phyloP scores from a whole-genome alignment of 225 moss, liverwort and hornwort species.

The Polytrichum formosum region DNA sequence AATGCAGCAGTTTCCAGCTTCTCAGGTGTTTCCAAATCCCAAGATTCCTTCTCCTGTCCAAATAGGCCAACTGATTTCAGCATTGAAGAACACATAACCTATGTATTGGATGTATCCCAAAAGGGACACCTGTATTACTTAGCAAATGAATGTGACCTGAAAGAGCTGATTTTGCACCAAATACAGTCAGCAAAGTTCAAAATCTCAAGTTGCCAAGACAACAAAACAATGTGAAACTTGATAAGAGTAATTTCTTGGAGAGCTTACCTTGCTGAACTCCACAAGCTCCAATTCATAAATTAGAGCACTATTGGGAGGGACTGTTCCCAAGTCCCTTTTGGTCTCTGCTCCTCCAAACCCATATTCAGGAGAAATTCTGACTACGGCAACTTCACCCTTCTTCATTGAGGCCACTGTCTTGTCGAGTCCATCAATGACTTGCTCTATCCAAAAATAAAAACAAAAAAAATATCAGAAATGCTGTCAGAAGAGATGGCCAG shows the following conservation, averaged over 20 bases:
- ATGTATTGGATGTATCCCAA: too few species aligned
- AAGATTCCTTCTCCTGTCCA: constrained; percentile 78
- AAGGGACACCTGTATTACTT: too few species aligned
- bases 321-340: constrained; percentile 60
- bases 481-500: too few species aligned
- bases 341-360: constrained; percentile 59
- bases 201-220: too few species aligned
- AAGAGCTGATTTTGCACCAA: too few species aligned
- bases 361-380: constrained; percentile 69
- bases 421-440: constrained; percentile 81
- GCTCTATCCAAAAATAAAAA: constrained; percentile 30
- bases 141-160: too few species aligned
- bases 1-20: constrained; percentile 62
- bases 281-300: constrained; percentile 79
- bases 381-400: constrained; percentile 64
- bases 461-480: background rate
- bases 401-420: constrained; percentile 82
- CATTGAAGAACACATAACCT: too few species aligned
- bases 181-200: too few species aligned
- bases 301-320: constrained; percentile 75
- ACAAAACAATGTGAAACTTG: too few species aligned
- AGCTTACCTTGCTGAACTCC: constrained; percentile 65
- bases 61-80: background rate
- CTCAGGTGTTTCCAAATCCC: constrained; percentile 70
- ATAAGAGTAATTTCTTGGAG: too few species aligned